These are phyloP conservation scores for Arachis monticola DNA, from an alignment of 331 rosid genomes.

Conservation along the genomic window DNA sequence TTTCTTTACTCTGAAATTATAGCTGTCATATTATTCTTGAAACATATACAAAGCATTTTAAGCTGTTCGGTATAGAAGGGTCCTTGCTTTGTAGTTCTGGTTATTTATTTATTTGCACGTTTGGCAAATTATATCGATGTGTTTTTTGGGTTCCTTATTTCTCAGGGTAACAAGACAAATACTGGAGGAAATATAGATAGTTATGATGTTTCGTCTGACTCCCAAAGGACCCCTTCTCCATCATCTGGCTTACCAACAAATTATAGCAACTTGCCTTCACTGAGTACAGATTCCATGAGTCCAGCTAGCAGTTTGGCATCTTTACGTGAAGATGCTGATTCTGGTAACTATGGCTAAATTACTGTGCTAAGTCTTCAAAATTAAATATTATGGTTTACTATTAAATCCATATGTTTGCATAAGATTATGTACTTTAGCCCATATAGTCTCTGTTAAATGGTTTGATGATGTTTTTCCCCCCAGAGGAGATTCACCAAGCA, in stretches of 20 bases:
- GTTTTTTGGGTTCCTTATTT: slow-evolving; percentile 29
- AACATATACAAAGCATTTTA: slow-evolving; percentile 24
- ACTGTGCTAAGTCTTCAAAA: slow-evolving; percentile 2
- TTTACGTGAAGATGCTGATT: slow-evolving; percentile 84
- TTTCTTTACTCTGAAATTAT: slow-evolving; percentile 4
- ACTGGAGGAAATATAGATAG: slow-evolving; percentile 58
- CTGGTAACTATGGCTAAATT: slow-evolving; percentile 59
- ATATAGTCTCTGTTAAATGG: slow-evolving; percentile 23
- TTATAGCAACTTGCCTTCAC: slow-evolving; percentile 58
- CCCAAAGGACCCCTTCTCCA: slow-evolving; percentile 54
- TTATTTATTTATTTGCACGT: slow-evolving; percentile 26
- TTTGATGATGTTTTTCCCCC: slow-evolving; percentile 23
- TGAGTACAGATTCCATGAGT: slow-evolving; percentile 69
- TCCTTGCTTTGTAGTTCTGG: slow-evolving; percentile 25
- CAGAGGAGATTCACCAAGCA: slow-evolving; percentile 60
- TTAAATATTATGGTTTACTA: slow-evolving; percentile 7
- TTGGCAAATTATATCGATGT: slow-evolving; percentile 2
- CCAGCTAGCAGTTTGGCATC: slow-evolving; percentile 70
- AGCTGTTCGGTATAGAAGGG: slow-evolving; percentile 16
- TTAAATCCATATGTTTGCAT: not conserved
- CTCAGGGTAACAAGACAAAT: slow-evolving; percentile 78
- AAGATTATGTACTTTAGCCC: slow-evolving; percentile 25
- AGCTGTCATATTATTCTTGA: slow-evolving; percentile 26
- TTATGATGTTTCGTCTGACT: slow-evolving; percentile 60
- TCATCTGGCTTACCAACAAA: slow-evolving; percentile 56